Conservation (phyloP, 352 stramenopile genomes). For the Phytophthora citrophthora region DNA sequence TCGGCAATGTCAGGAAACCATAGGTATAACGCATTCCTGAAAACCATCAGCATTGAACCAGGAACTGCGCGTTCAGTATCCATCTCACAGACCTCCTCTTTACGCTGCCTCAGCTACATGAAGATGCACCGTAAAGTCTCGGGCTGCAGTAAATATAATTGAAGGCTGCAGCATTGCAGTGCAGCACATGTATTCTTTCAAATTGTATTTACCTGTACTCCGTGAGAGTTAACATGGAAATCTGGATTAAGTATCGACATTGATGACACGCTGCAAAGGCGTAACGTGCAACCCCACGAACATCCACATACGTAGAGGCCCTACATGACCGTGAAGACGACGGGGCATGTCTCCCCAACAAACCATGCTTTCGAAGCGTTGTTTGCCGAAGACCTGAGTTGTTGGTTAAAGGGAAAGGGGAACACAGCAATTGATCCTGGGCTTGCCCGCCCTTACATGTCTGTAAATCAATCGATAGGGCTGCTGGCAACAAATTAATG, state of each 20-base stretch:
- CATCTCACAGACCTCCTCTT: too few species aligned
- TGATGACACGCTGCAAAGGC: not conserved
- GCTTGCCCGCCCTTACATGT: slow-evolving; percentile 7
- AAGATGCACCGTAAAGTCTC: too few species aligned
- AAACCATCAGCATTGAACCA: slow-evolving; percentile 4
- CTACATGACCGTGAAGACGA: not conserved
- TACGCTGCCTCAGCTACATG: too few species aligned
- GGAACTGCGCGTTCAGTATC: not conserved
- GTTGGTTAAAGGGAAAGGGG: slow-evolving; percentile 1
- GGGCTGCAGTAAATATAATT: too few species aligned
- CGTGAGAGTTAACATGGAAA: too few species aligned
- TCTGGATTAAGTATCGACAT: too few species aligned
- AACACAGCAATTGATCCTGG: not conserved
- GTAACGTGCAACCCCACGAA: not conserved
- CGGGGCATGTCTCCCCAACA: slow-evolving; percentile 2
- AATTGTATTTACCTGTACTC: too few species aligned
- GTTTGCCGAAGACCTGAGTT: not conserved
- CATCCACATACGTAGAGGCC: slow-evolving; percentile 3
- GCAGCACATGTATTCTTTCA: too few species aligned
- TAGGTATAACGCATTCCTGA: not conserved
- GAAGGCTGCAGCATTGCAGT: too few species aligned
- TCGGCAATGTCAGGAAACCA: not conserved
- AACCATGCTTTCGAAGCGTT: not conserved
- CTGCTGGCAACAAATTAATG: not conserved
- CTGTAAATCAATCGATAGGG: not conserved